Conservation (phyloP, 2,329 filamentous ascomycete species). For the Achaetomium macrosporum region DNA sequence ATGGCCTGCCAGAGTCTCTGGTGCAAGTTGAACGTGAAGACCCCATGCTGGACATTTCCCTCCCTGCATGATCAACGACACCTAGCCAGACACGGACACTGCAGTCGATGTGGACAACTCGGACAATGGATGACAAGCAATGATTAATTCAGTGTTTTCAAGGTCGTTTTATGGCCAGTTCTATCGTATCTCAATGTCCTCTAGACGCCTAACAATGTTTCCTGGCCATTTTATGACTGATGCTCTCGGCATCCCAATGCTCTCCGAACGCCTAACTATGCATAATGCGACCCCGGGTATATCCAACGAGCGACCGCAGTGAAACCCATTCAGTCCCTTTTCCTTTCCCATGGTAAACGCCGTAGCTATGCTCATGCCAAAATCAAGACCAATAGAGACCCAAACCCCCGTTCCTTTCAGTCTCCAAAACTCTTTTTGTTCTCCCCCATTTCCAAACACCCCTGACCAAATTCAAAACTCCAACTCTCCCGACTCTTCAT, state of each 20-base stretch:
- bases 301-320: conserved; percentile 12
- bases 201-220: neutral
- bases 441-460: neutral
- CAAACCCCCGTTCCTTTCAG: neutral
- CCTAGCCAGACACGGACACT: too few species aligned
- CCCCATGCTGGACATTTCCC: too few species aligned
- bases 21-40: too few species aligned
- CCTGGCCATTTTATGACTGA: neutral
- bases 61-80: too few species aligned
- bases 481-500: conserved; percentile 19
- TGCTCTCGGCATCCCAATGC: neutral
- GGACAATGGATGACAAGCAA: neutral
- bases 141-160: neutral
- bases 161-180: neutral
- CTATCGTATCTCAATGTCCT: neutral
- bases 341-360: neutral
- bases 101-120: too few species aligned
- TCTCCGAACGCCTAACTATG: conserved; percentile 10
- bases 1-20: too few species aligned
- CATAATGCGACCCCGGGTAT: conserved; percentile 17
- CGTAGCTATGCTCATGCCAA: neutral
- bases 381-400: neutral
- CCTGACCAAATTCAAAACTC: conserved; percentile 5
- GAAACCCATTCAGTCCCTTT: neutral
- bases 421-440: neutral